Conservation (phyloP, 805 yeast genomes). For the Candida railenensis region DNA sequence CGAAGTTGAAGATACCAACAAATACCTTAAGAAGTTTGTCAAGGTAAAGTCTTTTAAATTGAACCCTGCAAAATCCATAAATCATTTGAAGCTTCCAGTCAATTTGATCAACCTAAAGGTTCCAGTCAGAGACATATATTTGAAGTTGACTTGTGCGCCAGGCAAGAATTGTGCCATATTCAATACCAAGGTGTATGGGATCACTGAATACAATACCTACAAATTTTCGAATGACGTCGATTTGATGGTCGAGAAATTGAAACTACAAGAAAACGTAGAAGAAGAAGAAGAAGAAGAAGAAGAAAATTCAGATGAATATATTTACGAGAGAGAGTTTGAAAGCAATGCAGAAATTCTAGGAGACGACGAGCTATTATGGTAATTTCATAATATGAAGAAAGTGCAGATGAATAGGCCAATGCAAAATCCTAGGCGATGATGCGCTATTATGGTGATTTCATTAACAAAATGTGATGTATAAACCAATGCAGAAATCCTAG, state of each 20-base stretch:
- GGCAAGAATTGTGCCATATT: slow-evolving; percentile 14
- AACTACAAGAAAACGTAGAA: slow-evolving; percentile 3
- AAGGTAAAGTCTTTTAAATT: slow-evolving; percentile 26
- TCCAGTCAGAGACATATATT: slow-evolving; percentile 30
- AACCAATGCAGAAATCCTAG: too few relatives aligned
- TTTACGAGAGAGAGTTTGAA: background rate
- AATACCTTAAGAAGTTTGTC: slow-evolving; percentile 29
- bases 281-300: background rate
- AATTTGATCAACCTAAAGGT: slow-evolving; percentile 32
- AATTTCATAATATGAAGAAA: too few relatives aligned
- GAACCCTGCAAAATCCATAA: slow-evolving; percentile 13
- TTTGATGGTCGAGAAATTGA: slow-evolving; percentile 11
- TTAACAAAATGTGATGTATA: too few relatives aligned
- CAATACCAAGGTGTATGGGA: slow-evolving; percentile 28
- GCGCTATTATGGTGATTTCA: too few relatives aligned
- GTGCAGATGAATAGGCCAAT: too few relatives aligned
- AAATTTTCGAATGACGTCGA: slow-evolving; percentile 22
- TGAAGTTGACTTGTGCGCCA: slow-evolving; percentile 19
- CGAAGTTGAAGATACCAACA: slow-evolving; percentile 12
- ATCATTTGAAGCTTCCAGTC: slow-evolving; percentile 32
- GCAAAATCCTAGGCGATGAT: too few relatives aligned
- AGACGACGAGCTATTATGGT: background rate
- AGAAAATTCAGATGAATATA: background rate
- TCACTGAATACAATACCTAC: slow-evolving; percentile 25
- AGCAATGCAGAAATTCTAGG: background rate